Conservation (phyloP, 2,329 filamentous ascomycete species). For the Lachnellula subtilissima region DNA sequence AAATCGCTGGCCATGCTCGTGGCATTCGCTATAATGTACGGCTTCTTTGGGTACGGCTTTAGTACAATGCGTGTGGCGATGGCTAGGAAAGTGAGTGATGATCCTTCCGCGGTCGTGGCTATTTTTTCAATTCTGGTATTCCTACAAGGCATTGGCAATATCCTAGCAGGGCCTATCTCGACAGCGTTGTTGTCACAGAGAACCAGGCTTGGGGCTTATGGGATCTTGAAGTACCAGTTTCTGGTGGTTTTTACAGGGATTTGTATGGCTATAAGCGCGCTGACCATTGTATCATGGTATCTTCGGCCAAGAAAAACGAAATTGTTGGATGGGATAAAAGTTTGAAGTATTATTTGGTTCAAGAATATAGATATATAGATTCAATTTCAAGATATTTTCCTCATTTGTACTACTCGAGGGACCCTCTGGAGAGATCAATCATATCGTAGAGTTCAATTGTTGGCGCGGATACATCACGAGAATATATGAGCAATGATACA, state of each 20-base stretch:
- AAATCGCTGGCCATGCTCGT: slow-evolving; percentile 41
- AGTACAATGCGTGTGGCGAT: slow-evolving; percentile 43
- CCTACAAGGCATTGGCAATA: slow-evolving; percentile 31
- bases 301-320: slow-evolving; percentile 1
- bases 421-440: too few relatives aligned
- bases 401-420: too few relatives aligned
- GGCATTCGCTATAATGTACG: slow-evolving; percentile 47
- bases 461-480: too few relatives aligned
- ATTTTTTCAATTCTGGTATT: slow-evolving; percentile 30
- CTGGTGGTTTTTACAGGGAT: slow-evolving; percentile 23
- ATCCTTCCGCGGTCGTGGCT: slow-evolving; percentile 25
- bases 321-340: neutral
- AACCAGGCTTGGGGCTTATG: slow-evolving; percentile 13
- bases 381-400: too few relatives aligned
- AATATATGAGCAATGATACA: too few relatives aligned
- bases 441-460: too few relatives aligned
- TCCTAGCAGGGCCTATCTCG: slow-evolving; percentile 31
- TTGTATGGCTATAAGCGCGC: slow-evolving; percentile 19
- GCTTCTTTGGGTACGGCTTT: slow-evolving; percentile 51
- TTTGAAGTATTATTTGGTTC: too few relatives aligned
- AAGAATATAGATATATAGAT: too few relatives aligned
- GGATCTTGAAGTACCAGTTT: slow-evolving; percentile 15
- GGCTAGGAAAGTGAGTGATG: slow-evolving; percentile 29
- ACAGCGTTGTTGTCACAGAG: slow-evolving; percentile 21
- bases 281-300: slow-evolving; percentile 13